phyloP scores from a whole-genome alignment of 495 filamentous ascomycete genomes.

The Aspergillus coremiiformis region DNA sequence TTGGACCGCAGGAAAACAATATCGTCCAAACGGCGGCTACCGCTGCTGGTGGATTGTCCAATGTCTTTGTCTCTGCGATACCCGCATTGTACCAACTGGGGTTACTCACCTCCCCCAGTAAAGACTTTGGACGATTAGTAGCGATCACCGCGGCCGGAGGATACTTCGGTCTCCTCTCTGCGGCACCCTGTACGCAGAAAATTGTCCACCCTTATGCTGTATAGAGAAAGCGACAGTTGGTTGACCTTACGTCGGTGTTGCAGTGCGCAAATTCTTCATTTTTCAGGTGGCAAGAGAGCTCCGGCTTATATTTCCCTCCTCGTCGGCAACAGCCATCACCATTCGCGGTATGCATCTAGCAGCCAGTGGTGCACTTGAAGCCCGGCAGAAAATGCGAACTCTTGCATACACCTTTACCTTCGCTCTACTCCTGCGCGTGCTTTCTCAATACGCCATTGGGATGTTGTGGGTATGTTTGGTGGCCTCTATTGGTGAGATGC shows the following conservation, averaged over 20 bases:
- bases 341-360: conserved; percentile 5
- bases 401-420: not conserved
- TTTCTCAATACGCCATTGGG: conserved; percentile 4
- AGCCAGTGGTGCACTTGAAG: not conserved
- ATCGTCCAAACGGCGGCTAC: conserved; percentile 5
- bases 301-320: not conserved
- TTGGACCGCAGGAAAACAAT: conserved; percentile 6
- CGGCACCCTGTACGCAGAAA: not conserved
- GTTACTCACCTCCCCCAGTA: not conserved
- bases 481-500: not conserved
- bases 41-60: conserved; percentile 1
- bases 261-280: conserved; percentile 4
- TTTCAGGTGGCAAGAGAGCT: conserved; percentile 2
- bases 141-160: not conserved
- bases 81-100: conserved; percentile 5
- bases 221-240: not conserved
- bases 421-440: not conserved
- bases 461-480: not conserved
- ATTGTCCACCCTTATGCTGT: not conserved
- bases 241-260: too few relatives aligned
- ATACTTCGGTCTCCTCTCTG: conserved; percentile 1
- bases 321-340: conserved; percentile 3
- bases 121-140: not conserved
- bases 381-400: not conserved
- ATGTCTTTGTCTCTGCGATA: conserved; percentile 3